Percentiles rank a stretch among this genome's conserved stretches.
These are phyloP conservation scores for Calonectria leucothoes DNA, from an alignment of 2,329 filamentous ascomycete species.

Conservation along the genomic window DNA sequence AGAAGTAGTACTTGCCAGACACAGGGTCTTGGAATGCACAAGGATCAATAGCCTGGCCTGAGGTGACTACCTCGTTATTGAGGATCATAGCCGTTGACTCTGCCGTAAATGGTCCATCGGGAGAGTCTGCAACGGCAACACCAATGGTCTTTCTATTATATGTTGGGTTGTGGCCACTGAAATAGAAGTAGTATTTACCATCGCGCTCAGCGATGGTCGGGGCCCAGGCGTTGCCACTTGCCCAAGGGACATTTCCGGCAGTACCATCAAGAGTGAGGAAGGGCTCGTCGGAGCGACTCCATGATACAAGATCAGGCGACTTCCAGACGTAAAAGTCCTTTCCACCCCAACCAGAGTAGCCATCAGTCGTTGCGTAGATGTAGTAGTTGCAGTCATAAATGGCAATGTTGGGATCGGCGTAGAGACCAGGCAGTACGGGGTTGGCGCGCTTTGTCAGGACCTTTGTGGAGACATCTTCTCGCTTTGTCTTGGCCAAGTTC, in stretches of 20 bases:
- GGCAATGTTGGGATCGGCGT: conserved; percentile 60
- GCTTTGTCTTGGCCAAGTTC: conserved; percentile 8
- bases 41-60: conserved; percentile 67
- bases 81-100: conserved; percentile 63
- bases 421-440: conserved; percentile 52
- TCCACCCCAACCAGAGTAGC: conserved; percentile 56
- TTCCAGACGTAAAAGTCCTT: conserved; percentile 62
- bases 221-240: conserved; percentile 74
- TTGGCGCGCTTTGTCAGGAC: conserved; percentile 38
- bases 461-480: neutral
- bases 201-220: conserved; percentile 70
- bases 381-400: conserved; percentile 58
- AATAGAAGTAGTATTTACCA: conserved; percentile 75
- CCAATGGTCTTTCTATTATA: conserved; percentile 68
- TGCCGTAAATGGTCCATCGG: conserved; percentile 70
- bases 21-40: conserved; percentile 70
- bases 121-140: conserved; percentile 66
- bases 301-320: conserved; percentile 54
- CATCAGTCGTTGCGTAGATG: conserved; percentile 60
- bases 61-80: conserved; percentile 57
- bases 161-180: conserved; percentile 64
- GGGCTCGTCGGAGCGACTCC: conserved; percentile 54
- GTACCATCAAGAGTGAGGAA: conserved; percentile 59
- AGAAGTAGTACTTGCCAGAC: conserved; percentile 68
- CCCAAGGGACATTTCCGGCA: conserved; percentile 70